A percentile compares a stretch with the other conserved stretches of the same genome.
Evolutionary conservation across 345 rosid genomes (phyloP).

Genomic region (Rhodomyrtus tomentosa): DNA sequence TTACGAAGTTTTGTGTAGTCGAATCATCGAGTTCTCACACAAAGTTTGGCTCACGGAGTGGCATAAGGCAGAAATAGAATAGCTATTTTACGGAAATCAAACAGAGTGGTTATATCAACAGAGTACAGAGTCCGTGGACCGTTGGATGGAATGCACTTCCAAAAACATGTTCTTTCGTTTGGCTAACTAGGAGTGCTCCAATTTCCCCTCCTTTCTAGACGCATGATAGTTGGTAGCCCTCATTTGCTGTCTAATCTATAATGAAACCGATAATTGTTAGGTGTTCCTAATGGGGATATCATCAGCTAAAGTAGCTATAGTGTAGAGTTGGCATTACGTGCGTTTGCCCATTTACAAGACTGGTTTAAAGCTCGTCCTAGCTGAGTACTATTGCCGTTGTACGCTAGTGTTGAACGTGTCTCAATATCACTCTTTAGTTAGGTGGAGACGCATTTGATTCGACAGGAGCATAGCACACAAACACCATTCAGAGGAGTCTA

Average conservation of each 20-base stretch:
- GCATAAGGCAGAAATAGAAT: neutral
- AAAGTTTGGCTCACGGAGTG: neutral
- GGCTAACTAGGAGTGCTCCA: neutral
- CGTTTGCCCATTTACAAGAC: neutral
- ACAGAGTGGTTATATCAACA: neutral
- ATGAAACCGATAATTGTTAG: neutral
- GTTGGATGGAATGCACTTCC: neutral
- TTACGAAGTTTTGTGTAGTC: neutral
- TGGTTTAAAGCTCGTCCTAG: neutral
- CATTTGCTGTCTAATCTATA: neutral
- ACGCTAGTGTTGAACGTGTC: neutral
- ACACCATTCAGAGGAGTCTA: neutral
- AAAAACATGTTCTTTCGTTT: neutral
- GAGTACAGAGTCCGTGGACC: neutral
- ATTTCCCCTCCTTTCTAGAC: neutral
- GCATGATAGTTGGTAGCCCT: neutral
- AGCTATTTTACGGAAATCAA: neutral
- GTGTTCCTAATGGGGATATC: neutral
- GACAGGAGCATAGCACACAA: neutral
- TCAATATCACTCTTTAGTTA: neutral
- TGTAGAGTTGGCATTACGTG: neutral
- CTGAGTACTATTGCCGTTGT: neutral
- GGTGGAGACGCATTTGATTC: neutral
- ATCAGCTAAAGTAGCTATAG: neutral
- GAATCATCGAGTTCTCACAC: neutral